Percentiles rank a stretch among this genome's conserved stretches.
Evolutionary conservation across 2,329 filamentous ascomycete genomes (phyloP).

Genomic region (Scedosporium apiospermum): DNA sequence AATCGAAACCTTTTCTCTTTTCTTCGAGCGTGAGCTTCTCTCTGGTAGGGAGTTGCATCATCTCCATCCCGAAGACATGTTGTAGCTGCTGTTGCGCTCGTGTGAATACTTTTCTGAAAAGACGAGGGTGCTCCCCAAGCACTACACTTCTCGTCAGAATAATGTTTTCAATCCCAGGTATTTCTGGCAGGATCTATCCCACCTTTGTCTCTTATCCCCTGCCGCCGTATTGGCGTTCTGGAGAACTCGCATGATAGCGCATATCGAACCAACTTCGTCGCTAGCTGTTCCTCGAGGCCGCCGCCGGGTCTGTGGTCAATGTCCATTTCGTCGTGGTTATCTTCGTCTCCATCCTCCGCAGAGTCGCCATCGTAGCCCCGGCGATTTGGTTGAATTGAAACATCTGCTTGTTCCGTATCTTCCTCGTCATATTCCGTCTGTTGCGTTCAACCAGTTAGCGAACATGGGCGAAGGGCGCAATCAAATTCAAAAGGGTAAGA

Average conservation of each 20-base stretch:
- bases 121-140: slow-evolving; percentile 57
- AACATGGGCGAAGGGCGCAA: background rate
- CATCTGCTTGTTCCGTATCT: background rate
- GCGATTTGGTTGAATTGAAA: background rate
- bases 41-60: slow-evolving; percentile 70
- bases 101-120: slow-evolving; percentile 70
- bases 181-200: slow-evolving; percentile 6
- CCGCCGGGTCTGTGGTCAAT: slow-evolving; percentile 18
- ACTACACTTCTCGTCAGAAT: slow-evolving; percentile 35
- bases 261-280: slow-evolving; percentile 61
- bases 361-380: slow-evolving; percentile 16
- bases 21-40: slow-evolving; percentile 78
- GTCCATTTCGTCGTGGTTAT: slow-evolving; percentile 28
- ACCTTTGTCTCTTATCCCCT: slow-evolving; percentile 58
- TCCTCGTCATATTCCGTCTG: background rate
- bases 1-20: slow-evolving; percentile 56
- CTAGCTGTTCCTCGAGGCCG: slow-evolving; percentile 40
- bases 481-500: background rate
- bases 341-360: slow-evolving; percentile 20
- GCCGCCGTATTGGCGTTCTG: slow-evolving; percentile 47
- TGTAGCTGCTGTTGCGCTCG: slow-evolving; percentile 64
- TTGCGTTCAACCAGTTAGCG: background rate
- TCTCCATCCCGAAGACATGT: slow-evolving; percentile 79
- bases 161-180: background rate
- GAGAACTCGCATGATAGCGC: slow-evolving; percentile 58